Conservation (phyloP, 257 asterid species). For the Solanum pimpinellifolium region DNA sequence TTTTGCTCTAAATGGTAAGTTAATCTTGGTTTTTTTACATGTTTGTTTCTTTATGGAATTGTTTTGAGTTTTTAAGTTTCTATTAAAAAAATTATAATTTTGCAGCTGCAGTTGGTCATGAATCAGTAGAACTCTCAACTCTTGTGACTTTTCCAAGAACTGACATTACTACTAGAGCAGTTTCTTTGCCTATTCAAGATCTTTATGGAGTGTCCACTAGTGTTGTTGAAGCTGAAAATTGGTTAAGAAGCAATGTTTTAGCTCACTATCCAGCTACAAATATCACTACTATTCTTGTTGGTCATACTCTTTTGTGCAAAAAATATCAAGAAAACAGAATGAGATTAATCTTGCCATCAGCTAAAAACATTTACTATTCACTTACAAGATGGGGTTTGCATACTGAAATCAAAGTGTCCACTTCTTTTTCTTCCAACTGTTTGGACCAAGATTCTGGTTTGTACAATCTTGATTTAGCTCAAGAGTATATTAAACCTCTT, state of each 20-base stretch:
- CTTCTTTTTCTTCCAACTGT: slow-evolving; percentile 49
- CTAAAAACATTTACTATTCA: slow-evolving; percentile 62
- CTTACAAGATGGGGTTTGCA: slow-evolving; percentile 93
- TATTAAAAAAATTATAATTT: neutral
- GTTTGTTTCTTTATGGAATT: neutral
- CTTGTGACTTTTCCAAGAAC: slow-evolving; percentile 4
- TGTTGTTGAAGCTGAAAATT: slow-evolving; percentile 60
- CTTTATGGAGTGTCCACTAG: slow-evolving; percentile 42
- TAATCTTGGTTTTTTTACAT: neutral
- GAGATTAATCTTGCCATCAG: slow-evolving; percentile 37
- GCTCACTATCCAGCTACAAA: slow-evolving; percentile 57
- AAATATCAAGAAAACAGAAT: slow-evolving; percentile 9
- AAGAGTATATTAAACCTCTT: slow-evolving; percentile 32
- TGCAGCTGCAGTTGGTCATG: slow-evolving; percentile 34
- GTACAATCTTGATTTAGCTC: slow-evolving; percentile 22
- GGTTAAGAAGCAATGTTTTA: slow-evolving; percentile 56
- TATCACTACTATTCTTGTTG: slow-evolving; percentile 46
- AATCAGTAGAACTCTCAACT: slow-evolving; percentile 33
- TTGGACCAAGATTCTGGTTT: slow-evolving; percentile 12
- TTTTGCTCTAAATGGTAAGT: neutral
- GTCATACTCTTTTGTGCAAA: slow-evolving; percentile 35
- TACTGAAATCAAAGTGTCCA: slow-evolving; percentile 40
- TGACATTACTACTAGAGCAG: slow-evolving; percentile 17
- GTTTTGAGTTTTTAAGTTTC: neutral
- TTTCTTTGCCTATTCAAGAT: slow-evolving; percentile 32